Evolutionary conservation across 305 asterid genomes (phyloP), one percentile per base, ranked within the genome.

Genomic region (Fraxinus xanthoxyloides): DNA sequence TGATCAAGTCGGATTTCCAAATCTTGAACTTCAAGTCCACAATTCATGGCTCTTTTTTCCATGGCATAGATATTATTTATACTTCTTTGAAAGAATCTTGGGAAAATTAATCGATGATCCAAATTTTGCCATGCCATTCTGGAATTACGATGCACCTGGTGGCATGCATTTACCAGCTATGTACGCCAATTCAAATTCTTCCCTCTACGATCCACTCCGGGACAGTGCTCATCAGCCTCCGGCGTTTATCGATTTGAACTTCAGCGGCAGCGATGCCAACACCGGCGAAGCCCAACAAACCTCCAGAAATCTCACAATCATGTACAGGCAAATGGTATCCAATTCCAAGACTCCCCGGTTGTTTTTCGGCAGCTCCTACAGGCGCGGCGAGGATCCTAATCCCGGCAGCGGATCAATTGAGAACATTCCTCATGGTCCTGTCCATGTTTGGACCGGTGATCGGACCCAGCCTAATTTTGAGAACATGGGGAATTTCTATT

Each of bases 401-500:
- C 93, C 91, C 0, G 97, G 97, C 4, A 5, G 81, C 26, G 97
- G 97, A 0, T 81, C 92, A 1, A 76, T 91, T 17, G 97, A 93
- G 86, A 82, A 80, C 70, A 38, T 81, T 15, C 94, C 96, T 0
- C 96, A 93, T 38, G 85, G 83, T 9, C 86, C 93, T 0, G 82
- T 93, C 15, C 97, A 93, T 17, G 81, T 84, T 1, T 93, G 94
- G 94, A 85, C 90, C 28, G 97, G 96, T 3, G 92, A 91, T 4
- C 82, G 82, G 72, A 86, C 67, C 34, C 92, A 87, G 8, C 91
- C 91, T 1, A 89, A 90, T 61, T 3, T 9, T 0, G 95, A 91
- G 78, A 43, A 91, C 85, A 90, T 91, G 95, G 95, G 98, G 0
- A 92, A 90, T 69, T 94, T 94, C 78, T 94, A 94, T 88, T 94